Base-by-base conservation (phyloP, 2,329 filamentous ascomycete genomes). In the Xylariaceae sp. region DNA sequence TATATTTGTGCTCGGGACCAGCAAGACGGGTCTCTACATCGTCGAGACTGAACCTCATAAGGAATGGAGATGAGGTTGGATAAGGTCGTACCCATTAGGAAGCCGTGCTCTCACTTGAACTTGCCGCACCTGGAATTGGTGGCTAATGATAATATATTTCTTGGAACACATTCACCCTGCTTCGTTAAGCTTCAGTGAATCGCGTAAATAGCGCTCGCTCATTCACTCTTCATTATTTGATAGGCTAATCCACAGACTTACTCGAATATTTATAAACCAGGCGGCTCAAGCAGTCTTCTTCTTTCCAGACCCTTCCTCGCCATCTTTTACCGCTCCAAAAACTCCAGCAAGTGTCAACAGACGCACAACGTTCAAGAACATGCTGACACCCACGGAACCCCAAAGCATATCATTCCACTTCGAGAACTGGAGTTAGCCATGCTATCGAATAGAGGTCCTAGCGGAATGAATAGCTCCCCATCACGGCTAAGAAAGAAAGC, bases 381-480 rank as follows among this genome's bases (percentile, higher is more conserved):
- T 54, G 41, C 69, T 71, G 1, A 54, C 69, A 2, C 57, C 68
- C 9, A 74, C 60, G 37, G 62, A 66, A 7, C 67, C 68, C 60
- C 62, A 65, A 8, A 73, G 39, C 59, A 71, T 63, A 17, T 65
- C 62, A 39, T 73, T 73, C 72, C 73, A 74, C 33, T 39, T 45
- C 1, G 6, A 24, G 39, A 2, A 6, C 5, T 31, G 14, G 36
- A 16, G 41, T 61, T 37, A 58, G 58, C 41, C 24, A 21, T 26
- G 11, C 5, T 29, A 16, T 41, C 23, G 9, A 21, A 29, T 28
- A 37, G 17, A 5, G 24, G 6, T n/a, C 7, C n/a, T 19, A 17
- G n/a, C n/a, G 17, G n/a, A 12, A n/a, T n/a, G n/a, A n/a, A n/a
- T 24, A 16, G 26, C 7, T 6, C 33, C 9, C 33, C 3, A 7